Evolutionary conservation across 2,329 filamentous ascomycete genomes (phyloP), one percentile per base, ranked within the genome.

Genomic region (Corinectria fuckeliana): DNA sequence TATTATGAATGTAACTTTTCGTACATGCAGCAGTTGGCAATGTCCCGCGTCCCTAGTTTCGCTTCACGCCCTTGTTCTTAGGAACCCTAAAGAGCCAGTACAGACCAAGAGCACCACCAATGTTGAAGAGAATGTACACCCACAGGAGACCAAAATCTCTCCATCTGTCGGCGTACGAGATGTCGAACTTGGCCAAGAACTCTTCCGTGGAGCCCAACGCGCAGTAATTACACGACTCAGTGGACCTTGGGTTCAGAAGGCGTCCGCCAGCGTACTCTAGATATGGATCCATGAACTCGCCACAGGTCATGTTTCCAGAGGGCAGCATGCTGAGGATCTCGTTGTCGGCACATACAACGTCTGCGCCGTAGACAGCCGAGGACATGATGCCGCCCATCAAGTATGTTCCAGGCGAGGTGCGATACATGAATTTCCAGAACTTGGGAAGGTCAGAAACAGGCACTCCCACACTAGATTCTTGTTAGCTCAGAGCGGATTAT

Each of bases 401-500:
- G 71, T 92, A 92, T 0, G 88, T 91, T 65, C 91, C 86, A 1
- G 89, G 89, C 0, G 85, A 89, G 45, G 88, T 76, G 30, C 85
- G 81, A 72, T 91, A 90, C 85, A 90, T 88, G 77, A 89, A 89
- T 54, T 83, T 85, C 89, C 89, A 92, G 78, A 91, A 90, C 3
- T 82, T 78, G 0, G 89, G 88, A 7, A 91, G 81, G 1, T 79
- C 75, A 0, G 70, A 69, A 0, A 85, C 85, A 1, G 80, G 74
- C 1, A 85, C 86, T 49, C 91, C 80, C 36, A 92, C 86, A 76
- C 86, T 81, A 60, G 2, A 0, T 3, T 13, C 0, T 13, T 3
- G 23, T 69, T 32, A 69, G 61, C 16, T 11, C 1, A 20, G 11
- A 13, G 7, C 2, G n/a, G 3, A 23, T 16, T 28, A 6, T 18